Conservation (phyloP, 495 filamentous ascomycete genomes). For the Neurospora cerealis region DNA sequence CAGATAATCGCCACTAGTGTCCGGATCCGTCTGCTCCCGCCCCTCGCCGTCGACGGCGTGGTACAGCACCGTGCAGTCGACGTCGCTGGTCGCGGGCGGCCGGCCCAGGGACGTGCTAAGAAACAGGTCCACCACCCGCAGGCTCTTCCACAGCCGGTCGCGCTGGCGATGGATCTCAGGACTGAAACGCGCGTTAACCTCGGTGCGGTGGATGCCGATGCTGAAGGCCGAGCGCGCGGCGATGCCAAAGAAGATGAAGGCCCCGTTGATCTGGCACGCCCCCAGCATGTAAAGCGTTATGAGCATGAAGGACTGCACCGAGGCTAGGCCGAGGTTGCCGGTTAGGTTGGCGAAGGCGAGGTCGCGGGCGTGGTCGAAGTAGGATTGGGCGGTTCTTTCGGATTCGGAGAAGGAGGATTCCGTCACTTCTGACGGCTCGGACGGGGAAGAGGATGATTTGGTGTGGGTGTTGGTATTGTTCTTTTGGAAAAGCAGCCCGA, state of each 20-base stretch:
- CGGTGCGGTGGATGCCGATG: conserved; percentile 51
- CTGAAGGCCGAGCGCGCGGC: conserved; percentile 49
- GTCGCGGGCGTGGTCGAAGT: conserved; percentile 47
- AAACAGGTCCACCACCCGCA: conserved; percentile 51
- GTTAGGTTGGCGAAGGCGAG: conserved; percentile 45
- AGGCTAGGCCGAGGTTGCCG: conserved; percentile 45
- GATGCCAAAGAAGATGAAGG: conserved; percentile 50
- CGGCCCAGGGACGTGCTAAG: conserved; percentile 50
- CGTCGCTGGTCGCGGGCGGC: conserved; percentile 49
- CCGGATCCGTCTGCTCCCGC: conserved; percentile 16
- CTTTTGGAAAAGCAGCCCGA: conserved; percentile 41
- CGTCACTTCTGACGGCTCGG: neutral
- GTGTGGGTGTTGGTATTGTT: neutral
- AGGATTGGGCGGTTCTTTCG: conserved; percentile 37
- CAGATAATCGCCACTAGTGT: conserved; percentile 1
- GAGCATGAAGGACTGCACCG: conserved; percentile 46
- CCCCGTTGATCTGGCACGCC: conserved; percentile 50
- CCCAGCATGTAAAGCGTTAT: conserved; percentile 53
- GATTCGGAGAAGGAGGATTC: conserved; percentile 16
- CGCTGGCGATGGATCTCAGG: conserved; percentile 35
- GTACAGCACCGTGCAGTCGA: conserved; percentile 43
- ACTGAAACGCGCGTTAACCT: conserved; percentile 49
- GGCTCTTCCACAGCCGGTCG: conserved; percentile 52
- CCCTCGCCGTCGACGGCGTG: conserved; percentile 16
- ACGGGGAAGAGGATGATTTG: neutral